A percentile compares a stretch with the other conserved stretches of the same genome.
Conservation (phyloP, 371 early-diverging fungal species). For the Mortierella sp. region DNA sequence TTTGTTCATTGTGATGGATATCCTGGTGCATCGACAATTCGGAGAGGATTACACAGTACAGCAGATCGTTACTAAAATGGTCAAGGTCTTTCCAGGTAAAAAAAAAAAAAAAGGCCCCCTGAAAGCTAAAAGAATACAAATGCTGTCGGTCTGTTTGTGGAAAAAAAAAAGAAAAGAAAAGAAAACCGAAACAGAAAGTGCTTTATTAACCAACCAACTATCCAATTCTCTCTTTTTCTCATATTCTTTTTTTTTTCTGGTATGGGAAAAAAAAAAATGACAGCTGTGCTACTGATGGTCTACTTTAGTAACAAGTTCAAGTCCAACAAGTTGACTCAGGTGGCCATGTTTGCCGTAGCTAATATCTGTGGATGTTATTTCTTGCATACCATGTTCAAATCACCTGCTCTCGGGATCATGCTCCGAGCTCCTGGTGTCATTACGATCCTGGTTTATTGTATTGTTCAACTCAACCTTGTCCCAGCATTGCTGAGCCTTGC, state of each 20-base stretch:
- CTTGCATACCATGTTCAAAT: slow-evolving; percentile 56
- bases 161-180: slow-evolving; percentile 1
- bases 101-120: neutral
- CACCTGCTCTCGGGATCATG: slow-evolving; percentile 65
- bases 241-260: neutral
- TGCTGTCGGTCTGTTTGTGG: too few species aligned
- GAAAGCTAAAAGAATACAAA: too few species aligned
- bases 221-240: neutral
- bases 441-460: slow-evolving; percentile 62
- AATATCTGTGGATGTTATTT: slow-evolving; percentile 53
- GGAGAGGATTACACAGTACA: slow-evolving; percentile 56
- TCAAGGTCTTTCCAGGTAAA: slow-evolving; percentile 60
- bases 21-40: slow-evolving; percentile 62
- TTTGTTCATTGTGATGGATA: slow-evolving; percentile 59
- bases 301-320: slow-evolving; percentile 60
- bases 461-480: slow-evolving; percentile 59
- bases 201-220: neutral
- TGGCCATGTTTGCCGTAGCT: slow-evolving; percentile 52
- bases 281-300: slow-evolving; percentile 57
- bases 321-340: slow-evolving; percentile 38
- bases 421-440: slow-evolving; percentile 62
- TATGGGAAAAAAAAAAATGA: too few species aligned
- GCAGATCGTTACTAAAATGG: slow-evolving; percentile 34
- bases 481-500: slow-evolving; percentile 56
- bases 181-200: neutral